Base-by-base conservation (phyloP, 768 basidiomycete species). In the Suillus luteus region DNA sequence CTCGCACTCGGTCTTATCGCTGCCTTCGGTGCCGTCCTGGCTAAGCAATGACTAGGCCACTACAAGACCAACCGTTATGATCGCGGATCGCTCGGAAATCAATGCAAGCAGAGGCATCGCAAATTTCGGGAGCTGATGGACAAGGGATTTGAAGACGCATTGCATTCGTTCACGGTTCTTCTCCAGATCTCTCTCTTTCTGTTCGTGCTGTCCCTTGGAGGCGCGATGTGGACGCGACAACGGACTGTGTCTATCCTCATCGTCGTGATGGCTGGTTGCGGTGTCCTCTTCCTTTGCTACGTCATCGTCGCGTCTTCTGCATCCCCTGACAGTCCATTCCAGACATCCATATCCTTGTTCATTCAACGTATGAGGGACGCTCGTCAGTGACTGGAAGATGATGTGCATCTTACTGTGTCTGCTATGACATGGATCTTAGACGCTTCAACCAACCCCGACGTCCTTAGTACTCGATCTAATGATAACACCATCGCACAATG, bases 31-130 rank as follows among this genome's bases (percentile, higher is more conserved):
- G 33, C 33, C 5, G 33, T 35, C 33, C 33, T 35, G 33, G 67
- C 64, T 15, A 68, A 68, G 40, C 67, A 68, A 52, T 68, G 67
- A 67, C 46, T 68, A 4, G 14, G 22, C 15, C 14, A 64, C 27
- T 52, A 52, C 12, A 52, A 49, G 27, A 27, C 38, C 2, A 17
- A 17, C 2, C 19, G 33, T 37, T 48, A 19, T 41, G 59, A 49
- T 3, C 43, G 37, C 38, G 67, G 67, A 35, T 15, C 35, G 46
- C 31, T 55, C 38, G 41, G 24, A 19, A 41, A 65, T 15, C 67
- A 67, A 27, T 46, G 51, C 19, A 24, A 40, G 31, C 49, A 44
- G 11, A 33, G 67, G 41, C 67, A 68, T 5, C 35, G 57, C 12
- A 68, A 68, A 24, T 44, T 55, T 15, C 15, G 62, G 24, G 63